These are phyloP conservation scores for Geotrichum klebahnii DNA, from an alignment of 1,139 yeast species.

Conservation along the genomic window DNA sequence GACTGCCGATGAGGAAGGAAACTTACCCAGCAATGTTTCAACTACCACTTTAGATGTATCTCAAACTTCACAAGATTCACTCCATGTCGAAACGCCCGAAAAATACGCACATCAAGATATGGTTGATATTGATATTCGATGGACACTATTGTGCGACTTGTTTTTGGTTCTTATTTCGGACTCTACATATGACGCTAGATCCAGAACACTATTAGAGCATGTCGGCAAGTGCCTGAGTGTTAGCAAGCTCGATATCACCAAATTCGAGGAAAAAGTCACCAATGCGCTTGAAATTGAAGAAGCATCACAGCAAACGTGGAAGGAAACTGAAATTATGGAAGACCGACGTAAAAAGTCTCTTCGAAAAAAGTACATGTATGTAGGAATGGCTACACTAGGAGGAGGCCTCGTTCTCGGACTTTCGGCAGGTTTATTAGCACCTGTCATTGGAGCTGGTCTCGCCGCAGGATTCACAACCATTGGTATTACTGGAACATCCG, in stretches of 20 bases:
- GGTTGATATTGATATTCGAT: slow-evolving; percentile 70
- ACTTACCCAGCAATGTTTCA: slow-evolving; percentile 9
- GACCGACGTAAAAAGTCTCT: slow-evolving; percentile 62
- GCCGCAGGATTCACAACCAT: slow-evolving; percentile 96
- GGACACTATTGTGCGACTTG: slow-evolving; percentile 91
- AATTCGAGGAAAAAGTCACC: slow-evolving; percentile 86
- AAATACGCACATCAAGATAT: slow-evolving; percentile 40
- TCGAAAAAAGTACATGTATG: slow-evolving; percentile 70
- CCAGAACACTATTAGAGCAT: slow-evolving; percentile 64
- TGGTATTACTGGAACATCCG: slow-evolving; percentile 87
- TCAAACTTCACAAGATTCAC: slow-evolving; percentile 20
- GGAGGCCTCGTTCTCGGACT: slow-evolving; percentile 92
- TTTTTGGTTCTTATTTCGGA: slow-evolving; percentile 76
- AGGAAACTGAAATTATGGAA: slow-evolving; percentile 67
- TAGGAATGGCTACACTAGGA: slow-evolving; percentile 95
- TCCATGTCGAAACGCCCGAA: slow-evolving; percentile 37
- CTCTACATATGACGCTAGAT: slow-evolving; percentile 84
- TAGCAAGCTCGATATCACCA: slow-evolving; percentile 61
- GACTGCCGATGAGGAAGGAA: background rate
- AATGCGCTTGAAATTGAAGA: slow-evolving; percentile 87
- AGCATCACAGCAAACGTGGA: slow-evolving; percentile 65
- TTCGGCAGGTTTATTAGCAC: slow-evolving; percentile 93
- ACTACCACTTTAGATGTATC: background rate
- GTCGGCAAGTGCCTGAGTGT: slow-evolving; percentile 65
- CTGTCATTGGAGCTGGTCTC: slow-evolving; percentile 95